Conservation (phyloP, 202 grass and related monocot species). For the Dendrocalamus latiflorus region DNA sequence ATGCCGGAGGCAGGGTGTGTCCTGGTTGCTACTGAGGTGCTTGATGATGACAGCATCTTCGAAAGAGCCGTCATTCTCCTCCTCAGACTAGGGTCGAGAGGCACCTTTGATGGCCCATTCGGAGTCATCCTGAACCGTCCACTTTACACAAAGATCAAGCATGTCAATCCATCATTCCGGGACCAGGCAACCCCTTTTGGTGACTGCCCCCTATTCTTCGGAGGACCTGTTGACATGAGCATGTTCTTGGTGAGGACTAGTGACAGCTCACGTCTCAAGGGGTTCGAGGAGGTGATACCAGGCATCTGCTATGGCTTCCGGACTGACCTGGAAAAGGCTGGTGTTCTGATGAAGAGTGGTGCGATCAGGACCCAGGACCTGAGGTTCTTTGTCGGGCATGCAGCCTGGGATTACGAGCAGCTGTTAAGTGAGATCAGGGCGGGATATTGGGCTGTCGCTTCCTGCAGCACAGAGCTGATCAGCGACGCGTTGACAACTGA, state of each 20-base stretch:
- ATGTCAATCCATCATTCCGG: conserved; percentile 51
- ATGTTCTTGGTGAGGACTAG: conserved; percentile 70
- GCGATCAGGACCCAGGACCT: conserved; percentile 56
- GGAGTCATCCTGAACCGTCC: conserved; percentile 81
- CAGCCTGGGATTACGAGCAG: conserved; percentile 76
- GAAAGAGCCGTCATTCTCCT: conserved; percentile 80
- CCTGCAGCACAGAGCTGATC: conserved; percentile 72
- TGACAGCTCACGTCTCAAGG: conserved; percentile 46
- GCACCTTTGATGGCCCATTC: conserved; percentile 58
- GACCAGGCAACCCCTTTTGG: conserved; percentile 55
- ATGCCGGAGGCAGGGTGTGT: conserved; percentile 82
- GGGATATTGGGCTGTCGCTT: conserved; percentile 74
- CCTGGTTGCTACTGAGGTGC: conserved; percentile 73
- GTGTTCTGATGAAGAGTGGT: conserved; percentile 57
- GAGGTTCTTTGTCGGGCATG: conserved; percentile 68
- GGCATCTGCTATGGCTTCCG: conserved; percentile 60
- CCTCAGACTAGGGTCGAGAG: conserved; percentile 55
- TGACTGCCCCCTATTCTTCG: conserved; percentile 57
- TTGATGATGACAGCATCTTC: conserved; percentile 62
- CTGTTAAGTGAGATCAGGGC: conserved; percentile 62
- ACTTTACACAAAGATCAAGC: conserved; percentile 73
- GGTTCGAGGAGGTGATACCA: conserved; percentile 68
- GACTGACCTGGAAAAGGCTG: conserved; percentile 61
- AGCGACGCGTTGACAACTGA: conserved; percentile 32
- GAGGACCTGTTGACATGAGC: conserved; percentile 80